These are phyloP conservation scores for Blastocystis sp. DNA, from an alignment of 352 stramenopile species.

Conservation along the genomic window DNA sequence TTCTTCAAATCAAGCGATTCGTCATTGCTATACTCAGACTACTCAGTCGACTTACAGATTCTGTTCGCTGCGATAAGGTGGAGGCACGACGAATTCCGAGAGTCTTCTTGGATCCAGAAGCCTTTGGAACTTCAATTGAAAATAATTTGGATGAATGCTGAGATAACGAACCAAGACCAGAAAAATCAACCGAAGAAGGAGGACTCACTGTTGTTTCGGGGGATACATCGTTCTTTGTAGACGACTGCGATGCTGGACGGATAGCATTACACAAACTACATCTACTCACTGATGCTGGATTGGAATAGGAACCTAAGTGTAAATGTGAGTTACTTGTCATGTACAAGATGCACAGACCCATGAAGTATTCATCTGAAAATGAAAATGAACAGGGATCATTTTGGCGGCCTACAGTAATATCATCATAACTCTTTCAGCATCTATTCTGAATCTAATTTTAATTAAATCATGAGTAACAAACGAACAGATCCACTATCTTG, in stretches of 20 bases:
- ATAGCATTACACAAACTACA: constrained; percentile 39
- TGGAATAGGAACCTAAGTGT: constrained; percentile 35
- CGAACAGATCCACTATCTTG: too few relatives aligned
- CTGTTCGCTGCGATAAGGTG: neutral
- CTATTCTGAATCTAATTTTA: too few relatives aligned
- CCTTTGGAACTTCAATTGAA: neutral
- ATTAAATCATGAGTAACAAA: too few relatives aligned
- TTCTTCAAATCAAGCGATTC: neutral
- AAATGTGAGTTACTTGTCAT: neutral
- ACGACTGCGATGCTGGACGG: neutral
- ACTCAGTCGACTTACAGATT: neutral
- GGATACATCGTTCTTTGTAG: neutral
- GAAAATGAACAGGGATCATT: neutral
- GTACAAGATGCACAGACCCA: constrained; percentile 29
- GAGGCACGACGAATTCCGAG: neutral
- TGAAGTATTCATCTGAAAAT: constrained; percentile 13
- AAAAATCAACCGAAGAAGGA: neutral
- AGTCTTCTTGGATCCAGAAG: neutral
- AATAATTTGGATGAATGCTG: constrained; percentile 23
- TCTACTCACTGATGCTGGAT: constrained; percentile 10
- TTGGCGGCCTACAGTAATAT: too few relatives aligned
- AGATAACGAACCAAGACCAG: neutral
- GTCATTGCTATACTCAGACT: neutral
- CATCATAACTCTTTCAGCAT: too few relatives aligned
- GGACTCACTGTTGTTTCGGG: neutral